Conservation (phyloP, 768 basidiomycete genomes). For the Hygrophoropsis aurantiaca region DNA sequence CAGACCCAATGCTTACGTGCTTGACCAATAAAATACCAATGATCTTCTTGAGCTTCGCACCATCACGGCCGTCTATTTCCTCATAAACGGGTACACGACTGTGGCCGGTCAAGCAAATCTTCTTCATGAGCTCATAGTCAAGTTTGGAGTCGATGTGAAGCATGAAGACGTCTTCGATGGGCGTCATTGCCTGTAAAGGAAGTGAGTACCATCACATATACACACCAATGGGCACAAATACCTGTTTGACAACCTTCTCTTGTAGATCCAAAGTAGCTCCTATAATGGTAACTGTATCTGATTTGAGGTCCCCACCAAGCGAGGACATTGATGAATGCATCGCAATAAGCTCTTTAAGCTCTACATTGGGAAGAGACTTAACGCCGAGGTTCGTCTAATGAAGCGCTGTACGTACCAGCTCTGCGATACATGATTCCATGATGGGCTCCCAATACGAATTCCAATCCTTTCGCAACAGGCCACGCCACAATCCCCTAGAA, state of each 20-base stretch:
- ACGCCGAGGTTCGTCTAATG: not conserved
- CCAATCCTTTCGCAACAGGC: slow-evolving; percentile 84
- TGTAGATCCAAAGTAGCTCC: slow-evolving; percentile 88
- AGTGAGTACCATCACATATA: not conserved
- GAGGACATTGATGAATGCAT: slow-evolving; percentile 75
- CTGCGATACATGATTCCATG: slow-evolving; percentile 91
- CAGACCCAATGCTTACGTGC: slow-evolving; percentile 38
- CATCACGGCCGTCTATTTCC: slow-evolving; percentile 62
- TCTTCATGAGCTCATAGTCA: slow-evolving; percentile 76
- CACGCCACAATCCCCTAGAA: slow-evolving; percentile 70
- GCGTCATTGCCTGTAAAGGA: slow-evolving; percentile 68
- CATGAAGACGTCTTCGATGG: slow-evolving; percentile 82
- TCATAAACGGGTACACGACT: slow-evolving; percentile 84
- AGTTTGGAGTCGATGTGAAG: slow-evolving; percentile 81
- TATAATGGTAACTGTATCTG: slow-evolving; percentile 86
- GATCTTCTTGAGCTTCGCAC: slow-evolving; percentile 72
- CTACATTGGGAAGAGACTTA: slow-evolving; percentile 26
- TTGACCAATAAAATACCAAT: slow-evolving; percentile 87
- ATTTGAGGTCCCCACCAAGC: slow-evolving; percentile 83
- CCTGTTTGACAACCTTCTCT: slow-evolving; percentile 78
- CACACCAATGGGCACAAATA: slow-evolving; percentile 15
- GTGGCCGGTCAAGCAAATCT: slow-evolving; percentile 77
- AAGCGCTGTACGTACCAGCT: slow-evolving; percentile 41
- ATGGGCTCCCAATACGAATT: slow-evolving; percentile 75
- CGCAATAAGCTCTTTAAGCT: slow-evolving; percentile 88